These are phyloP conservation scores for Orobanche coerulescens DNA, from an alignment of 257 asterid species.

Conservation along the genomic window DNA sequence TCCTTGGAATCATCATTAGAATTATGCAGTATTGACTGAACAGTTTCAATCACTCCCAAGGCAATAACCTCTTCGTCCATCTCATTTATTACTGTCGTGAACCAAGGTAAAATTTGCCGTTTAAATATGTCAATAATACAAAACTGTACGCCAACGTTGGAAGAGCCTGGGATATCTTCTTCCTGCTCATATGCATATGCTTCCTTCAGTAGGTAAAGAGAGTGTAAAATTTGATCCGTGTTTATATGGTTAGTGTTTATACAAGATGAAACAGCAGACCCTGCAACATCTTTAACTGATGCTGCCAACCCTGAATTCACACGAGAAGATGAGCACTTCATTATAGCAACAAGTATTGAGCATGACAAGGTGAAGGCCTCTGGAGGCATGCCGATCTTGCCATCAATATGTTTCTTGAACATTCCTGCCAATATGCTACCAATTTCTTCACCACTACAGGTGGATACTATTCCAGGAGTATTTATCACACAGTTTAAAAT, in stretches of 20 bases:
- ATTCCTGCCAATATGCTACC: constrained; percentile 48
- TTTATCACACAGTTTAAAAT: constrained; percentile 48
- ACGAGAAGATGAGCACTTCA: constrained; percentile 59
- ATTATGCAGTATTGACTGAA: constrained; percentile 58
- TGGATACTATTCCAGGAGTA: constrained; percentile 73
- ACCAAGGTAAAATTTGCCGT: constrained; percentile 69
- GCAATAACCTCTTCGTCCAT: constrained; percentile 66
- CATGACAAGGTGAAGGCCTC: constrained; percentile 75
- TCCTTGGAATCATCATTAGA: constrained; percentile 38
- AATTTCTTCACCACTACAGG: constrained; percentile 55
- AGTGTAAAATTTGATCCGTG: constrained; percentile 56
- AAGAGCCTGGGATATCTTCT: constrained; percentile 27
- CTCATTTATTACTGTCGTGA: constrained; percentile 39
- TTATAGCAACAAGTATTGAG: constrained; percentile 58
- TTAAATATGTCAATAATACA: constrained; percentile 43
- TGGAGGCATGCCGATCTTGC: constrained; percentile 66
- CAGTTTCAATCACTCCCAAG: constrained; percentile 68
- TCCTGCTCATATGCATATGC: constrained; percentile 49
- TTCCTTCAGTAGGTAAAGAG: constrained; percentile 84
- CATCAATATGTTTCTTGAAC: constrained; percentile 57
- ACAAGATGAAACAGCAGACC: constrained; percentile 44
- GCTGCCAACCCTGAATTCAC: constrained; percentile 47
- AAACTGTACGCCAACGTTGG: constrained; percentile 34
- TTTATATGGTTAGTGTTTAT: constrained; percentile 32
- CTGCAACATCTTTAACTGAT: constrained; percentile 52